A percentile compares a stretch with the other conserved stretches of the same genome.
Evolutionary conservation across 1,139 yeast species (phyloP).

Genomic region (Citeromyces hawaiiensis): DNA sequence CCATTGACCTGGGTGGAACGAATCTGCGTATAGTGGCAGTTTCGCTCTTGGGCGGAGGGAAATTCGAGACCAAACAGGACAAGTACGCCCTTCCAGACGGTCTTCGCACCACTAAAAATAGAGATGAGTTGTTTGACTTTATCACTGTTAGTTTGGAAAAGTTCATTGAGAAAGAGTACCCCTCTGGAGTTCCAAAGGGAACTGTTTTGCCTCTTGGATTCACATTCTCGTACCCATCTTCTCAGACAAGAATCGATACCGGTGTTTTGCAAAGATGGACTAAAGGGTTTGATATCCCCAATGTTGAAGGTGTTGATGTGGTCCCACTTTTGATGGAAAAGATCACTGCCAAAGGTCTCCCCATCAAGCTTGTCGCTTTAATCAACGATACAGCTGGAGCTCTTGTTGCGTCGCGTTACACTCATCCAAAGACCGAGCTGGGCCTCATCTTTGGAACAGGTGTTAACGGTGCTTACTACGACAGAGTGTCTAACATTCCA

Average conservation of each 20-base stretch:
- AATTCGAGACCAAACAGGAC: conserved; percentile 75
- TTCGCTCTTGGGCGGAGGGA: conserved; percentile 64
- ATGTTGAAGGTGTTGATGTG: conserved; percentile 92
- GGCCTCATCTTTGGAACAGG: conserved; percentile 98
- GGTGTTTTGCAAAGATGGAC: conserved; percentile 97
- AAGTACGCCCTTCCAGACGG: conserved; percentile 66
- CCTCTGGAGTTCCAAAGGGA: conserved; percentile 39
- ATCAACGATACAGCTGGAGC: conserved; percentile 98
- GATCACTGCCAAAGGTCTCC: conserved; percentile 49
- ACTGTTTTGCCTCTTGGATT: conserved; percentile 68
- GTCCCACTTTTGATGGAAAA: conserved; percentile 86
- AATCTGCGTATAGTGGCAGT: conserved; percentile 88
- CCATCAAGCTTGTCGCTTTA: conserved; percentile 82
- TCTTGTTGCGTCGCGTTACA: conserved; percentile 87
- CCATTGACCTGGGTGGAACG: conserved; percentile 95
- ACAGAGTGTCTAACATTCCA: conserved; percentile 61
- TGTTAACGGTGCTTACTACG: conserved; percentile 95
- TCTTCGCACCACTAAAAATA: conserved; percentile 63
- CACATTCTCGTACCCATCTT: conserved; percentile 91
- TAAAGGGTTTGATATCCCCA: conserved; percentile 90
- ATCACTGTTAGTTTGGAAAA: conserved; percentile 73
- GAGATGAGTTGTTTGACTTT: conserved; percentile 74
- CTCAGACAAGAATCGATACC: conserved; percentile 71
- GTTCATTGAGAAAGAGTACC: conserved; percentile 47
- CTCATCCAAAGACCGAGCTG: conserved; percentile 85